Evolutionary conservation across 495 filamentous ascomycete genomes (phyloP), one percentile per base, ranked within the genome.

Genomic region (Articulospora tetracladia): DNA sequence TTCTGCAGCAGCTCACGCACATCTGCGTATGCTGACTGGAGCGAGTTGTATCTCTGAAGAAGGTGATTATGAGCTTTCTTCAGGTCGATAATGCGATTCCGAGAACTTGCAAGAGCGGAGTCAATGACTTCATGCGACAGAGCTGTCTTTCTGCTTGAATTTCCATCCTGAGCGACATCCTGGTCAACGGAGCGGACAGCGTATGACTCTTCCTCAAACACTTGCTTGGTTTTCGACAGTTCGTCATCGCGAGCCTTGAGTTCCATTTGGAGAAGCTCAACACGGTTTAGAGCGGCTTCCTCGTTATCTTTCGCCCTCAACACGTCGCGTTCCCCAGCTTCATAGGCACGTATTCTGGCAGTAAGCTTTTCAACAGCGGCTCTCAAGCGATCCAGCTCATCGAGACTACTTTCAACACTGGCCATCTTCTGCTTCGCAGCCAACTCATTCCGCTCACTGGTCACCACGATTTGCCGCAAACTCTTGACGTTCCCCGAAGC

Each of bases 401-500:
- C 77, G 17, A 85, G 75, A 53, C 79, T 79, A 50, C 77, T 74
- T 59, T 88, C 78, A 11, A 84, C 69, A 23, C 83, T 76, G 55
- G 82, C 74, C 44, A 88, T 74, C 47, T 79, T 80, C 60, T 89
- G 85, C 53, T 82, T 76, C 34, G 80, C 74, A 44, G 71, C 67
- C 46, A 88, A 66, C 60, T 86, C 83, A 60, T 81, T 79, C 3
- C 80, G 74, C 69, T 91, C 88, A 8, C 76, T 81, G 51, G 83
- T 78, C 17, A 81, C 77, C 1, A 90, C 74, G 3, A 89, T 68
- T 44, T 74, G 73, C n/a, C 78, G 77, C 32, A 90, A 70, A 20
- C 76, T 74, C 3, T 83, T 79, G 27, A 74, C 76, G 58, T 90
- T 83, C 10, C 70, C 68, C 53, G 74, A 69, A 1, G 77, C 76